These are phyloP conservation scores for Datura wrightii DNA, from an alignment of 257 asterid species.

Conservation along the genomic window DNA sequence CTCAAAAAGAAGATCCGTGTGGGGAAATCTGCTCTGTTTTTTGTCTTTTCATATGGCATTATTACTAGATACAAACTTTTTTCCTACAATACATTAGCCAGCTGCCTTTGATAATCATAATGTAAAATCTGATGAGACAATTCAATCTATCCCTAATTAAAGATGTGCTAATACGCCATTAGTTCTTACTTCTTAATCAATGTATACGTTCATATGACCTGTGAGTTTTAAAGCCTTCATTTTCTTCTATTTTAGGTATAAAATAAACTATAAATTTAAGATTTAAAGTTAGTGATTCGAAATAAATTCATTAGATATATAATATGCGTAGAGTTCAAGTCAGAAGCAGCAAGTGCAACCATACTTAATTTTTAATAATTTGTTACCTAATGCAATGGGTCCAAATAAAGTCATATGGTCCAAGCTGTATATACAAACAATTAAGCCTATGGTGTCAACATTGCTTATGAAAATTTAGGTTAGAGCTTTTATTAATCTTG, in stretches of 20 bases:
- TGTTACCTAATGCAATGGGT: not conserved
- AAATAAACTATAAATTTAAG: not conserved
- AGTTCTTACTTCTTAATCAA: not conserved
- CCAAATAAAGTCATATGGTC: not conserved
- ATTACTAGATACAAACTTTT: not conserved
- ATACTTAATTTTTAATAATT: not conserved
- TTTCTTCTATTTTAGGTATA: not conserved
- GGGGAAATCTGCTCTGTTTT: not conserved
- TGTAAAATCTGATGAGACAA: not conserved
- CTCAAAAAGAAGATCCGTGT: not conserved
- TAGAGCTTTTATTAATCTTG: not conserved
- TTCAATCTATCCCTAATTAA: not conserved
- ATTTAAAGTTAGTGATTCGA: not conserved
- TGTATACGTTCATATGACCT: not conserved
- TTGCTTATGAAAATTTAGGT: not conserved
- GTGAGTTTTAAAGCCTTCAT: not conserved
- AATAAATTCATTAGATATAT: not conserved
- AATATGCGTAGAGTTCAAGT: not conserved
- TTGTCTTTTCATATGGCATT: slow-evolving; percentile 1
- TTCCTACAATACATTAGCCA: too few relatives aligned
- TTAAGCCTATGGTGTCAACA: not conserved
- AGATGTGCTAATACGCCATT: not conserved
- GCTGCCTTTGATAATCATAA: not conserved
- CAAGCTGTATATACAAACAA: not conserved
- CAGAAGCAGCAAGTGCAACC: not conserved